A percentile compares a stretch with the other conserved stretches of the same genome.
Conservation (phyloP, 768 basidiomycete species). For the Sarcodon aspratus region DNA sequence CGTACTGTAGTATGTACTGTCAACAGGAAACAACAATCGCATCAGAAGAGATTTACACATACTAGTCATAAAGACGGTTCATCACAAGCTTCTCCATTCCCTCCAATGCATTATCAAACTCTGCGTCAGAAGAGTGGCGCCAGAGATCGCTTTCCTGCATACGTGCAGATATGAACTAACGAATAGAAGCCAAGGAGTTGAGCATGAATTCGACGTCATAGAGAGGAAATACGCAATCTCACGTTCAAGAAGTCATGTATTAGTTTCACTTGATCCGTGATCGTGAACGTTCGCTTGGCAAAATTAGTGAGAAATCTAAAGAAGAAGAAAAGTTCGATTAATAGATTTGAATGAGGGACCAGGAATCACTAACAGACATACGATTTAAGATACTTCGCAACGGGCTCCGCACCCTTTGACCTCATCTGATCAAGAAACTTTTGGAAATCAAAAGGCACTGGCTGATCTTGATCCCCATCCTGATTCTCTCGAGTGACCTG, state of each 20-base stretch:
- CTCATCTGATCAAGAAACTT: constrained; percentile 95
- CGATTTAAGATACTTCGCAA: constrained; percentile 94
- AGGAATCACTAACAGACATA: constrained; percentile 31
- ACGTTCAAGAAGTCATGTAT: constrained; percentile 90
- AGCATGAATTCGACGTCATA: background rate
- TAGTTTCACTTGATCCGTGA: constrained; percentile 89
- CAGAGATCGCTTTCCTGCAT: constrained; percentile 84
- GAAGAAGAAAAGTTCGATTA: background rate
- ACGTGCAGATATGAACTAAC: constrained; percentile 77
- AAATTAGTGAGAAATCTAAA: constrained; percentile 88
- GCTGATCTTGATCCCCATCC: constrained; percentile 18
- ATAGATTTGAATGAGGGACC: background rate
- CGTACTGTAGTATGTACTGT: constrained; percentile 42
- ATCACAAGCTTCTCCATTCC: constrained; percentile 99
- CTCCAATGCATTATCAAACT: constrained; percentile 96
- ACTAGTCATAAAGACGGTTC: constrained; percentile 96
- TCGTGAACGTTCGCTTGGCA: constrained; percentile 81
- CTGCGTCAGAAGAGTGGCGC: constrained; percentile 63
- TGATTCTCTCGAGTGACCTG: constrained; percentile 8
- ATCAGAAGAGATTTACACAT: constrained; percentile 20
- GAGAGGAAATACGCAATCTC: constrained; percentile 15
- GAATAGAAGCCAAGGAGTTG: background rate
- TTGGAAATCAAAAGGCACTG: constrained; percentile 80
- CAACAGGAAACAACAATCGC: background rate
- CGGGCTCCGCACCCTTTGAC: constrained; percentile 74